Evolutionary conservation across 2,329 filamentous ascomycete genomes (phyloP), one percentile per base, ranked within the genome.

Genomic region (Daldinia eschscholtzii): DNA sequence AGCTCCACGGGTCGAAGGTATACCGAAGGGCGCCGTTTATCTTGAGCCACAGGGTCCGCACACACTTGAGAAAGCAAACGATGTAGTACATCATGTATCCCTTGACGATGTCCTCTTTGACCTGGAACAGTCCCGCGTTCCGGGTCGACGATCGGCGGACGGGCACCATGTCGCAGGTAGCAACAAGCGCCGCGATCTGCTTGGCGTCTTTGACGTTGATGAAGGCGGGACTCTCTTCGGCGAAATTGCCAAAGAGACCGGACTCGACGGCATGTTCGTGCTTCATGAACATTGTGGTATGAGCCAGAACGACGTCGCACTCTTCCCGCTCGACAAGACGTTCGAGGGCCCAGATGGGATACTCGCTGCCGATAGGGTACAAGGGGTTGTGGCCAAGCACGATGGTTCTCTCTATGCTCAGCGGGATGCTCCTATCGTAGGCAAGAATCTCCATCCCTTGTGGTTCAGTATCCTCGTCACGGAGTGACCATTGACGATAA

Each of bases 21-120:
- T n/a, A 13, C 2, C 4, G 26, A 3, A 52, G 26, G 2, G 7
- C 15, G 26, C n/a, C 9, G 26, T 52, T 33, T 15, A 30, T 26
- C 15, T 52, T 52, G 26, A 52, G 46, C 46, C 46, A 52, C 6
- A 52, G 15, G 7, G 46, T 52, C 46, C 46, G 6, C 7, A 33
- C 26, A 5, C 28, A n/a, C 26, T 33, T 6, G 1, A 33, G 46
- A 1, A 52, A 52, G 7, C 26, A 30, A 1, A 15, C 9, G 15
- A 50, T 50, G 23, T 48, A 20, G 42, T 23, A 10, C 5, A 12
- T 23, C n/a, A 44, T 12, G 18, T 44, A 44, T 3, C 18, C 18
- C 6, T 5, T 44, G 4, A 18, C 18, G 20, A 44, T 13, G 7
- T 44, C 9, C 18, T 48, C 44, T 1, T 26, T 26, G 13, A 28